Evolutionary conservation across 345 rosid species (phyloP).

Genomic region (Camelina hispida): DNA sequence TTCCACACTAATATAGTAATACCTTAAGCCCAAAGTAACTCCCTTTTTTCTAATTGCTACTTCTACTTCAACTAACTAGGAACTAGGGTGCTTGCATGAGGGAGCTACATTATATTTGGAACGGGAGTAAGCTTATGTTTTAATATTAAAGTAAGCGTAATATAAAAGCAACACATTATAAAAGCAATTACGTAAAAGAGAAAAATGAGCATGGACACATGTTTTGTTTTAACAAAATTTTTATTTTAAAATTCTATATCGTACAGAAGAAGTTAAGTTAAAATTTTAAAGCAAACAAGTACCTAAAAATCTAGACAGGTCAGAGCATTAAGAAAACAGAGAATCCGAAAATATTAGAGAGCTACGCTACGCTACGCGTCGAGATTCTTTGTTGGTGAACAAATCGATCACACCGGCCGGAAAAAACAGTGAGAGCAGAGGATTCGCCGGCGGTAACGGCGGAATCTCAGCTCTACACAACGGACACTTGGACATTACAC

Average conservation of each 20-base stretch:
- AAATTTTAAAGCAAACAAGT: not conserved
- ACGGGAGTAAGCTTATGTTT: too few relatives aligned
- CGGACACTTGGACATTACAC: slow-evolving; percentile 47
- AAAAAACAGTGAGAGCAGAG: slow-evolving; percentile 32
- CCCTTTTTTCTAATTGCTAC: too few relatives aligned
- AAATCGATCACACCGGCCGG: slow-evolving; percentile 21
- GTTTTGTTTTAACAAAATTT: not conserved
- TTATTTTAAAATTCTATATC: not conserved
- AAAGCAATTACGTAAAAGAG: not conserved
- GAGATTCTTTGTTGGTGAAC: slow-evolving; percentile 5
- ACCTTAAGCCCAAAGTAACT: too few relatives aligned
- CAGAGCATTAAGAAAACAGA: not conserved
- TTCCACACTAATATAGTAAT: too few relatives aligned
- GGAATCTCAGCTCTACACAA: slow-evolving; percentile 48
- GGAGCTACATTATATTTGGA: too few relatives aligned
- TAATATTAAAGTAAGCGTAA: too few relatives aligned
- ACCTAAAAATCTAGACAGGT: not conserved
- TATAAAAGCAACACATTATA: too few relatives aligned
- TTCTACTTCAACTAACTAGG: too few relatives aligned
- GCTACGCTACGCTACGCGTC: not conserved
- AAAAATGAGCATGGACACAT: not conserved
- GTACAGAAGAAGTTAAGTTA: not conserved
- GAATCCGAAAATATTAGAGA: not conserved
- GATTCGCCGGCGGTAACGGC: slow-evolving; percentile 23
- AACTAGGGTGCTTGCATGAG: too few relatives aligned